phyloP scores from a whole-genome alignment of 2,329 filamentous ascomycete species.

The Cladosporium velox region DNA sequence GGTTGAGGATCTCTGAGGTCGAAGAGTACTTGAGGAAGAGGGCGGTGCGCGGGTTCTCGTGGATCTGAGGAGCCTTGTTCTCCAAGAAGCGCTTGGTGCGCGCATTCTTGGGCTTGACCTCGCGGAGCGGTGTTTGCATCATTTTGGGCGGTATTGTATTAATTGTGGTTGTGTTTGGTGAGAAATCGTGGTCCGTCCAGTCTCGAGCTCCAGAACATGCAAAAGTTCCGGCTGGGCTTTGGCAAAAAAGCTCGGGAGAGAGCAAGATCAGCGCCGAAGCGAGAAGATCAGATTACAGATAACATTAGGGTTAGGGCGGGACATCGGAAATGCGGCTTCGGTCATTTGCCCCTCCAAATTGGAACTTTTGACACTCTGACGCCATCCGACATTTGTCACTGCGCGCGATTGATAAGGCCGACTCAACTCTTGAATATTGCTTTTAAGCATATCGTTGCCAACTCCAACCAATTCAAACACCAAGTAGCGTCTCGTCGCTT shows the following conservation, averaged over 20 bases:
- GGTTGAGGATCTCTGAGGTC: constrained; percentile 79
- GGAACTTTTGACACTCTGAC: constrained; percentile 9
- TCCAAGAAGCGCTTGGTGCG: constrained; percentile 94
- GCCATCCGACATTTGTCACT: constrained; percentile 1
- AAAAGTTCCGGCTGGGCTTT: constrained; percentile 2
- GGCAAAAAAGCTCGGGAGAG: constrained; percentile 2
- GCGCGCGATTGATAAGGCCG: neutral
- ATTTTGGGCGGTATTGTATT: constrained; percentile 26
- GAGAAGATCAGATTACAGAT: neutral
- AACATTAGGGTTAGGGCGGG: neutral
- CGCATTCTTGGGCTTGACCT: constrained; percentile 64
- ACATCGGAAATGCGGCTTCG: neutral
- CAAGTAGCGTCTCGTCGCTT: neutral
- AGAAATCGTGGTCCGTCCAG: neutral
- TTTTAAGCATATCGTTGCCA: neutral
- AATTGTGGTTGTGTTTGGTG: neutral
- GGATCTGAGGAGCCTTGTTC: constrained; percentile 82
- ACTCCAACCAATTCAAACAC: neutral
- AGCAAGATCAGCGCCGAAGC: constrained; percentile 2
- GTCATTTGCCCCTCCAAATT: neutral
- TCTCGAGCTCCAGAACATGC: constrained; percentile 2
- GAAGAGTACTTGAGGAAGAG: constrained; percentile 87
- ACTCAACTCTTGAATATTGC: neutral
- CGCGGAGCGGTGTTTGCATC: constrained; percentile 58
- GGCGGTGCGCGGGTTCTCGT: constrained; percentile 87